Conservation (phyloP, 768 basidiomycete genomes). For the Tremella mesenterica region DNA sequence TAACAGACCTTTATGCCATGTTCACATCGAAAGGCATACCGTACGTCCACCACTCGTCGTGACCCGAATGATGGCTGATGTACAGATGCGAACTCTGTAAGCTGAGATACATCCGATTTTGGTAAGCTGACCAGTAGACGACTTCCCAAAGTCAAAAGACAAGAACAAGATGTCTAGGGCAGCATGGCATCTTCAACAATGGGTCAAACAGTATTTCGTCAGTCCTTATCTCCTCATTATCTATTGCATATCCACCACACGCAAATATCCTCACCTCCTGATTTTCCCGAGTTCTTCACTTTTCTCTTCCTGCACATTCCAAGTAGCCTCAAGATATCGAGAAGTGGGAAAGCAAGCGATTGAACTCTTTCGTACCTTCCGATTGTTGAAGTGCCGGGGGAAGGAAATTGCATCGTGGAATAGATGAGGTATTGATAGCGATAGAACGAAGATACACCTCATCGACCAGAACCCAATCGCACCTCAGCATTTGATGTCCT, state of each 20-base stretch:
- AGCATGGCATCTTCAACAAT: slow-evolving; percentile 54
- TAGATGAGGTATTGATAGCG: no score
- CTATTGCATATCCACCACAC: no score
- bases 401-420: no score
- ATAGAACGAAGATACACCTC: neutral
- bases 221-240: no score
- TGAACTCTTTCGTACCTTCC: slow-evolving; percentile 18
- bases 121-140: slow-evolving; percentile 48
- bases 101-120: no score
- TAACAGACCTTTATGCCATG: slow-evolving; percentile 73
- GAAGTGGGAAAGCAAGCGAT: neutral
- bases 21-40: slow-evolving; percentile 72
- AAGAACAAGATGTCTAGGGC: slow-evolving; percentile 20
- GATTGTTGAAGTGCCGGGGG: no score
- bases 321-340: neutral
- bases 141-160: slow-evolving; percentile 33
- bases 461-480: neutral
- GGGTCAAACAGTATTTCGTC: slow-evolving; percentile 75
- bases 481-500: slow-evolving; percentile 50
- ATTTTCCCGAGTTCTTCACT: no score
- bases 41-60: slow-evolving; percentile 53
- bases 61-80: slow-evolving; percentile 50
- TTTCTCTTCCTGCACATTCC: no score
- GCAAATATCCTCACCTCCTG: no score
- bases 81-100: no score